Base-by-base conservation (phyloP, 768 basidiomycete species). In the Boletellus sp. region DNA sequence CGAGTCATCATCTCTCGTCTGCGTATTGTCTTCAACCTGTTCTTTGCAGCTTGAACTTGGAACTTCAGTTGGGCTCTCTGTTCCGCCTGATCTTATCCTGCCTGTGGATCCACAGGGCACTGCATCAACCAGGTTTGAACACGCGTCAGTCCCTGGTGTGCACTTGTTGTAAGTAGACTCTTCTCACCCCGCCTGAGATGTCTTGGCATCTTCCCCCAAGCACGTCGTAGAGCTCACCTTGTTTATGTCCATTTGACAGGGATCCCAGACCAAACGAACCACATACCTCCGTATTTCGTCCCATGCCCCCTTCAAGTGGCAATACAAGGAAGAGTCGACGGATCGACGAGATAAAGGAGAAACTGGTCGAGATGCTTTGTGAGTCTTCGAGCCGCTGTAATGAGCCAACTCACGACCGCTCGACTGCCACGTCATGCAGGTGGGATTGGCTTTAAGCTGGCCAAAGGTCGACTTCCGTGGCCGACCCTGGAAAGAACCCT, bases 401-500 rank as follows among this genome's bases (percentile, higher is more conserved):
- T 3, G 1, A 13, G 1, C 8, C 15, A 5, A 0, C 22, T 1
- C 6, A n/a, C 5, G 5, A 20, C 23, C 3, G 6, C 4, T 13
- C 2, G 16, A 31, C 3, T 24, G 4, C 12, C 0, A 12, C 39
- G 3, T n/a, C 3, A 33, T 43, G 2, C 22, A 58, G 55, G 52
- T 3, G 37, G 46, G 3, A 36, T 57, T 1, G 48, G 51, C 1
- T 54, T 57, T 34, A 20, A n/a, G 16, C n/a, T 53, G 13, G 8
- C 46, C 3, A 46, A 46, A 0, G 37, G 44, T 17, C 52, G 52
- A 0, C 52, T 58, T 0, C 57, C 49, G 0, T 54, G 56, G 57
- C 51, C 48, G 2, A 59, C 52, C 3, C 52, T 59, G 17, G 41
- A 54, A n/a, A n/a, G 8, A 4, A 43, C 57, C 9, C 9, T 53